These are phyloP conservation scores for Trichomonas vaginalis DNA, from an alignment of 208 protist genomes.

Conservation along the genomic window DNA sequence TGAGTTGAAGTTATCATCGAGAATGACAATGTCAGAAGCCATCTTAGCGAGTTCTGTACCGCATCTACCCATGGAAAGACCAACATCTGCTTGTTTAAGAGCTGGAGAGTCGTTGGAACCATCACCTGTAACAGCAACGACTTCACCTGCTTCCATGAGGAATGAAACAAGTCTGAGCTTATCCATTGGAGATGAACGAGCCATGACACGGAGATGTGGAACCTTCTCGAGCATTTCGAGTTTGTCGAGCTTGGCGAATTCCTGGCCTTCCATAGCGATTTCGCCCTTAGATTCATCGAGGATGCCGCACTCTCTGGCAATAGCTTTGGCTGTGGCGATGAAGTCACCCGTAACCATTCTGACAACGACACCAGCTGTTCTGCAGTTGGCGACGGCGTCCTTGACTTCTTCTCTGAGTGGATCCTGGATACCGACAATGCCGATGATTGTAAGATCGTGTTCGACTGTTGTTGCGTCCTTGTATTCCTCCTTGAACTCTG, in stretches of 20 bases:
- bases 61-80: constrained; percentile 20
- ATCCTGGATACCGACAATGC: constrained; percentile 20
- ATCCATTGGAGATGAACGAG: constrained; percentile 17
- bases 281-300: neutral
- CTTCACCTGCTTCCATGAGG: neutral
- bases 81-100: constrained; percentile 62
- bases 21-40: constrained; percentile 26
- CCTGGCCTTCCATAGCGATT: neutral
- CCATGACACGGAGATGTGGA: constrained; percentile 9
- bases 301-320: constrained; percentile 46
- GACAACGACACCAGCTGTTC: constrained; percentile 58
- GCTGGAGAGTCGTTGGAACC: constrained; percentile 75
- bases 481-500: neutral
- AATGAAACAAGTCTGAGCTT: constrained; percentile 19
- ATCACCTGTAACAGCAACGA: constrained; percentile 49
- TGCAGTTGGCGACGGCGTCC: constrained; percentile 40
- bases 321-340: constrained; percentile 50
- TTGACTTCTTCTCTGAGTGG: constrained; percentile 37
- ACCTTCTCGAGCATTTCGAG: neutral
- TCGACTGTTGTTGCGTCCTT: neutral
- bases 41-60: constrained; percentile 18
- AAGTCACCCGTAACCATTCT: constrained; percentile 70
- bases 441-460: neutral
- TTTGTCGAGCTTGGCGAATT: neutral
- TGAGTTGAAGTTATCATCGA: constrained; percentile 29